These are phyloP conservation scores for Gossypium stocksii DNA, from an alignment of 345 rosid genomes.

Conservation along the genomic window DNA sequence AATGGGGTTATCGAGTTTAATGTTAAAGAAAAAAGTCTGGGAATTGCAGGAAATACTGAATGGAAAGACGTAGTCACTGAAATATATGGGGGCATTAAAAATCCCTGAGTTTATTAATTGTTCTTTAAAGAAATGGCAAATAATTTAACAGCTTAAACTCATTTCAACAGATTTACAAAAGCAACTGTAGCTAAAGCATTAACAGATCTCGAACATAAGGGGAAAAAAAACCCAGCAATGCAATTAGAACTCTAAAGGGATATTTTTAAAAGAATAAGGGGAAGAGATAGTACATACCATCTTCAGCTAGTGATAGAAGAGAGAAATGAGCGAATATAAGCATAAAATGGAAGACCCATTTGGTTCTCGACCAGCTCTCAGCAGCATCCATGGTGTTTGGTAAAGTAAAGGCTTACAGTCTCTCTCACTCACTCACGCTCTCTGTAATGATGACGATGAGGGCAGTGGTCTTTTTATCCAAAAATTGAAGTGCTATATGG, in stretches of 20 bases:
- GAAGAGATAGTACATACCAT: conserved; percentile 44
- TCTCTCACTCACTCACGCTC: neutral
- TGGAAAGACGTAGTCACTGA: neutral
- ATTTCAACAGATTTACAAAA: neutral
- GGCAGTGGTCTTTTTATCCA: conserved; percentile 39
- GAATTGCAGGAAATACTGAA: neutral
- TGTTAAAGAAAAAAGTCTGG: neutral
- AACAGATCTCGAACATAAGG: conserved; percentile 28
- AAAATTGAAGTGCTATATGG: conserved; percentile 32
- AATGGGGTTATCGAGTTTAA: neutral
- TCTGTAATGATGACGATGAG: conserved; percentile 20
- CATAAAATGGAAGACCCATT: conserved; percentile 36
- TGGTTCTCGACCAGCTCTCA: conserved; percentile 25
- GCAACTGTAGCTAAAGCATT: neutral
- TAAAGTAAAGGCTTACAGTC: neutral
- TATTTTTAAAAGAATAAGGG: neutral
- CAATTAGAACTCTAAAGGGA: neutral
- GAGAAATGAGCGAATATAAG: conserved; percentile 38
- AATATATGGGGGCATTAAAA: neutral
- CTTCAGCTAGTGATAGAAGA: conserved; percentile 43
- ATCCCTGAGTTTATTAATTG: neutral
- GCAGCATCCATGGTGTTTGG: conserved; percentile 29
- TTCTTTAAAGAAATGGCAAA: neutral
- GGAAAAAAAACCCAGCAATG: conserved; percentile 6
- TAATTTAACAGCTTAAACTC: neutral